Evolutionary conservation across 148 eudicot species (phyloP).

Genomic region (Talinum fruticosum): DNA sequence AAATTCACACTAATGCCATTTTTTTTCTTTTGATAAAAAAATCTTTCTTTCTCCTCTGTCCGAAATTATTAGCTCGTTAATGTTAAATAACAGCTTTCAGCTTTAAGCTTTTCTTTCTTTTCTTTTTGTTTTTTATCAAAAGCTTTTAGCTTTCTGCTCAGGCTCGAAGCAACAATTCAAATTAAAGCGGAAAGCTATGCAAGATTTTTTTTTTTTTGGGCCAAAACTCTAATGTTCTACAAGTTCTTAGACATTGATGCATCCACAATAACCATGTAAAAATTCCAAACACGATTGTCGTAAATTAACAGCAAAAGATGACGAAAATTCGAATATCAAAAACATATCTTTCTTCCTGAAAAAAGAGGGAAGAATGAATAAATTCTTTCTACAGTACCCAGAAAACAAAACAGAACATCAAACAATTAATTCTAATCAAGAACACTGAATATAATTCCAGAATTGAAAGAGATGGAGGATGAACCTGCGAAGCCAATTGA

Average conservation of each 20-base stretch:
- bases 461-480: not conserved
- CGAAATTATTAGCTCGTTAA: not conserved
- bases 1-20: not conserved
- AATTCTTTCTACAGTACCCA: not conserved
- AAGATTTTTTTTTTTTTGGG: not conserved
- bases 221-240: not conserved
- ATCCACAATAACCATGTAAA: not conserved
- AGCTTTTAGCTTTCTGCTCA: not conserved
- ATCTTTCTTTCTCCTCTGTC: not conserved
- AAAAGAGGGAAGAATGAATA: too few relatives aligned
- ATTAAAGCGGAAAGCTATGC: not conserved
- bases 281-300: not conserved
- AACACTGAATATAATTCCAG: not conserved
- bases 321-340: not conserved
- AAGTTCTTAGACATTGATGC: not conserved
- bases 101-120: too few relatives aligned
- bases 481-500: slow-evolving; percentile 40
- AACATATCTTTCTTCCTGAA: not conserved
- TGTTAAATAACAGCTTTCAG: not conserved
- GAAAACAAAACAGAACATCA: not conserved
- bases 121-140: too few relatives aligned
- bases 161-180: not conserved
- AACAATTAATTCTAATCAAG: not conserved
- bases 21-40: not conserved
- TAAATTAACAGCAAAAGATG: not conserved